phyloP scores from a whole-genome alignment of 2,329 filamentous ascomycete genomes.

The Chaetomium olivaceum region DNA sequence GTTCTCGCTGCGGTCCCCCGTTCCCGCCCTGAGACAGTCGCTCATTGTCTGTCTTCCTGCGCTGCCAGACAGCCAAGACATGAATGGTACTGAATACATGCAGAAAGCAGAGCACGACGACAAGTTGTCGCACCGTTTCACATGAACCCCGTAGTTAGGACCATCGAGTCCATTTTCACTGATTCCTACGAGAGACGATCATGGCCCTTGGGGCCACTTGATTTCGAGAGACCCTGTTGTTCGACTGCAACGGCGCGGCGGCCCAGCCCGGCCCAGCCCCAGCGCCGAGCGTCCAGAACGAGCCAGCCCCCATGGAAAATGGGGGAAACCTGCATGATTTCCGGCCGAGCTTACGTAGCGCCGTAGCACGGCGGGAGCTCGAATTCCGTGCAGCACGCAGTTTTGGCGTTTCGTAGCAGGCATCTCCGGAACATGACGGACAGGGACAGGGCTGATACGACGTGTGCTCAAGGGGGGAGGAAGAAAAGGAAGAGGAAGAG shows the following conservation, averaged over 20 bases:
- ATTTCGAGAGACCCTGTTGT: not conserved
- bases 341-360: slow-evolving; percentile 4
- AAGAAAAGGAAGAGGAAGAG: not conserved
- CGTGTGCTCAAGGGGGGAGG: not conserved
- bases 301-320: slow-evolving; percentile 8
- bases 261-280: slow-evolving; percentile 18
- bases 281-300: slow-evolving; percentile 25
- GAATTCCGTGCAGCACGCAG: slow-evolving; percentile 5
- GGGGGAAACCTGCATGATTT: slow-evolving; percentile 6
- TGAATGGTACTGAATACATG: not conserved
- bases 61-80: not conserved
- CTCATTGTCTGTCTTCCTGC: not conserved
- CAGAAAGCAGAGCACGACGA: not conserved
- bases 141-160: not conserved
- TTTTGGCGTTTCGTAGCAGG: not conserved
- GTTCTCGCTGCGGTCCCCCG: not conserved
- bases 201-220: not conserved
- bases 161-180: not conserved
- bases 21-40: not conserved
- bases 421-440: not conserved
- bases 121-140: not conserved
- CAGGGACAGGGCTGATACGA: not conserved
- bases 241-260: slow-evolving; percentile 3
- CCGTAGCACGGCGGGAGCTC: not conserved
- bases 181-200: not conserved